Evolutionary conservation across 768 basidiomycete genomes (phyloP).

Genomic region (Goffeauzyma gilvescens): DNA sequence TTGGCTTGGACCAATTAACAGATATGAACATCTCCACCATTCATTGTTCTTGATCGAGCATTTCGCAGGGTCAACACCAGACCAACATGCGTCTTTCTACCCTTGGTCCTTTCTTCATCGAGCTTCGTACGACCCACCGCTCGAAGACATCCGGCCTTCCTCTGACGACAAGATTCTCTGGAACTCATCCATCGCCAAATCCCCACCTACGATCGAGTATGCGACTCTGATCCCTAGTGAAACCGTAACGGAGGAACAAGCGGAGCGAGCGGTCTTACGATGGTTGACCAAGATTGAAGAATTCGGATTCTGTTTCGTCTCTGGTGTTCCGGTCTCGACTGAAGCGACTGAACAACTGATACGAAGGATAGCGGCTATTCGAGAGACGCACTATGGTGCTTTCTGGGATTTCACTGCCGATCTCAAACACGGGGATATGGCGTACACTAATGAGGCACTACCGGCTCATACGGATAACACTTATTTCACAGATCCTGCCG

Average conservation of each 20-base stretch:
- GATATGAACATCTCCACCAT: background rate
- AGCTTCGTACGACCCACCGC: slow-evolving; percentile 62
- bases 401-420: slow-evolving; percentile 97
- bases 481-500: slow-evolving; percentile 76
- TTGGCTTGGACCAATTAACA: too few relatives aligned
- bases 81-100: slow-evolving; percentile 58
- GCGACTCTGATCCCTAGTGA: slow-evolving; percentile 43
- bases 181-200: slow-evolving; percentile 54
- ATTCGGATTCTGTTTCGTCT: slow-evolving; percentile 76
- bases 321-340: slow-evolving; percentile 57
- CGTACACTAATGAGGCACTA: slow-evolving; percentile 74
- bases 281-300: slow-evolving; percentile 66
- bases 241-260: slow-evolving; percentile 8
- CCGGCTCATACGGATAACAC: slow-evolving; percentile 66
- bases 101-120: slow-evolving; percentile 67
- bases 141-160: slow-evolving; percentile 17
- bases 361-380: slow-evolving; percentile 62
- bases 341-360: slow-evolving; percentile 68
- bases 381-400: slow-evolving; percentile 71
- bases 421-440: slow-evolving; percentile 75
- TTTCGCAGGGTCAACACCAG: slow-evolving; percentile 45
- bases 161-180: slow-evolving; percentile 46
- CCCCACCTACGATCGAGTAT: slow-evolving; percentile 56
- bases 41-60: too few relatives aligned
- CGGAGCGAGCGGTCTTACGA: slow-evolving; percentile 48